Percentiles rank a stretch among this genome's conserved stretches.
Evolutionary conservation across 257 asterid species (phyloP).

Genomic region (Solanum neorickii): DNA sequence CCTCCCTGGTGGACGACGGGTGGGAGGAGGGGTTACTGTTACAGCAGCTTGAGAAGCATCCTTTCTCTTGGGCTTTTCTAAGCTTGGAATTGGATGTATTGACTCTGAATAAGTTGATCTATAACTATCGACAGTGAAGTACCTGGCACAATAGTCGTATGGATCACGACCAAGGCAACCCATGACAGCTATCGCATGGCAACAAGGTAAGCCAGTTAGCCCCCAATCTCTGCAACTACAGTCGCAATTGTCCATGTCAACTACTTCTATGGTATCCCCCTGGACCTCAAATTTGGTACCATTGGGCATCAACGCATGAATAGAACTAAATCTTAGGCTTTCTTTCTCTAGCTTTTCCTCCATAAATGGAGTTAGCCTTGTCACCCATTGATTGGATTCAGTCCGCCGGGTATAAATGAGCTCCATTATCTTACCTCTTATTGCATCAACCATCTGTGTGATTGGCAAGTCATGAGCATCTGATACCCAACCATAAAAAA

Average conservation of each 20-base stretch:
- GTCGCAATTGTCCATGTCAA: conserved; percentile 49
- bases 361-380: conserved; percentile 70
- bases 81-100: conserved; percentile 42
- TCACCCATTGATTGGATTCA: conserved; percentile 56
- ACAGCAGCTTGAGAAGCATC: conserved; percentile 31
- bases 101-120: conserved; percentile 65
- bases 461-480: conserved; percentile 92
- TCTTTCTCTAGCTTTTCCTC: conserved; percentile 74
- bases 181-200: conserved; percentile 69
- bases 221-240: conserved; percentile 81
- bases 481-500: conserved; percentile 74
- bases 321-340: conserved; percentile 34
- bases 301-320: conserved; percentile 26
- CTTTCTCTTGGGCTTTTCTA: conserved; percentile 34
- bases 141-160: conserved; percentile 63
- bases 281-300: conserved; percentile 62
- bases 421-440: conserved; percentile 62
- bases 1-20: conserved; percentile 92
- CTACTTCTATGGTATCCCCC: conserved; percentile 60
- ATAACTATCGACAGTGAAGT: conserved; percentile 54
- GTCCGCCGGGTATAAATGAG: conserved; percentile 43
- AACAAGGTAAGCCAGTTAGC: conserved; percentile 77
- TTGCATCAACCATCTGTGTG: conserved; percentile 83
- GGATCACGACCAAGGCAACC: conserved; percentile 38
- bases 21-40: conserved; percentile 78